Evolutionary conservation across 208 protist genomes (phyloP).

Genomic region (Acanthamoeba culbertsoni): DNA sequence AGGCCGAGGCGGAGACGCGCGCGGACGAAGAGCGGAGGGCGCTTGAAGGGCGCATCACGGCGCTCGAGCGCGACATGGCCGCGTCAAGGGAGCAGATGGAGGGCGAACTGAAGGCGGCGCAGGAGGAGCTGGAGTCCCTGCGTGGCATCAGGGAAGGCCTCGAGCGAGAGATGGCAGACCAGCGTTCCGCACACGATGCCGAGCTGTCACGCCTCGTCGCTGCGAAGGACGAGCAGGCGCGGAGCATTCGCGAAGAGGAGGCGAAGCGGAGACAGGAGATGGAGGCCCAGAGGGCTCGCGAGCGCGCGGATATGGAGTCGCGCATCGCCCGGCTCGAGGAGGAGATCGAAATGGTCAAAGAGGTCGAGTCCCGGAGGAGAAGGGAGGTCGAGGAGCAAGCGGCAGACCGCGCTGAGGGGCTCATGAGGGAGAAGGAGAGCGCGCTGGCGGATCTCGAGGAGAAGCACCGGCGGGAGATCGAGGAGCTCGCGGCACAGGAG

Average conservation of each 20-base stretch:
- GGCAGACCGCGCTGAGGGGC: background rate
- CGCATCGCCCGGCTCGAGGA: background rate
- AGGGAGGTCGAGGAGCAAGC: background rate
- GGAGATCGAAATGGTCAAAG: background rate
- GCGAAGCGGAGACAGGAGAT: background rate
- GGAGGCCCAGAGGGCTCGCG: too few relatives aligned
- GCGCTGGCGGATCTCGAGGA: background rate
- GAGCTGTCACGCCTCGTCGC: background rate
- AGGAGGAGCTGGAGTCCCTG: background rate
- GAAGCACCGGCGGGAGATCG: slow-evolving; percentile 28
- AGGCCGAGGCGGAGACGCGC: background rate
- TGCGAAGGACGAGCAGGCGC: background rate
- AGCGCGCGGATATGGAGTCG: background rate
- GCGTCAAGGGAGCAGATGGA: background rate
- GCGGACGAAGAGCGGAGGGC: background rate
- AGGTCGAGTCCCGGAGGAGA: background rate
- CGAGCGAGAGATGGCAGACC: background rate
- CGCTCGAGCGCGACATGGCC: background rate
- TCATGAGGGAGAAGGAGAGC: too few relatives aligned
- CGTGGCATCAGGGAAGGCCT: background rate
- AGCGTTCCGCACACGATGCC: background rate
- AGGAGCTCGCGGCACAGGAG: background rate
- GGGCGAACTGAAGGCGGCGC: background rate
- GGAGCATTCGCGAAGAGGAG: background rate
- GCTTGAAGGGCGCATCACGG: background rate